phyloP scores from a whole-genome alignment of 202 grass and related monocot species.

The Panicum virgatum region DNA sequence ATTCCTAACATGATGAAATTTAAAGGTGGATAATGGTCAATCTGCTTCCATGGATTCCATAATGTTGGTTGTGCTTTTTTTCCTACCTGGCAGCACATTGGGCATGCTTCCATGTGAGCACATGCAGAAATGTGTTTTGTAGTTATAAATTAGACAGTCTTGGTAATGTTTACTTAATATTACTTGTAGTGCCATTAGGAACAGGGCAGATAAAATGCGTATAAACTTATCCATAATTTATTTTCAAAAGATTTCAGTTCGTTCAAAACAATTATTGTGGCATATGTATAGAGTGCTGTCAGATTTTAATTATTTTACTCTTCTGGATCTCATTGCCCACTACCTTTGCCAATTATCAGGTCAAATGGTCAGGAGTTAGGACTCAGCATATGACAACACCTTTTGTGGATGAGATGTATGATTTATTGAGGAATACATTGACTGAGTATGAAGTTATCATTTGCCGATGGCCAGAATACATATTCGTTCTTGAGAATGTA shows the following conservation, averaged over 20 bases:
- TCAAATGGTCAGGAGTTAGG: conserved; percentile 98
- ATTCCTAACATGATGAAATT: background rate
- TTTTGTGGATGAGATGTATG: conserved; percentile 99
- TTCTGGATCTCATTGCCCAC: conserved; percentile 1
- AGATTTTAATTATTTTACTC: conserved; percentile 17
- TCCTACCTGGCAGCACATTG: background rate
- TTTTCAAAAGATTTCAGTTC: background rate
- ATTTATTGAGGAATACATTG: conserved; percentile 74
- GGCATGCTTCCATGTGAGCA: too few species aligned
- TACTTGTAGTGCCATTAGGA: background rate
- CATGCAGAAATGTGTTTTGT: too few species aligned
- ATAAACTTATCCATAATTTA: background rate
- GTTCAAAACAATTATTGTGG: background rate
- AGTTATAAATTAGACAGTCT: too few species aligned
- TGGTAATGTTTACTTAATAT: background rate
- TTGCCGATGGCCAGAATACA: conserved; percentile 97
- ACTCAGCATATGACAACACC: conserved; percentile 96
- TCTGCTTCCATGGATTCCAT: background rate
- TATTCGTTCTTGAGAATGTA: conserved; percentile 95
- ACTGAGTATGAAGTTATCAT: conserved; percentile 97
- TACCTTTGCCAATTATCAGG: conserved; percentile 55
- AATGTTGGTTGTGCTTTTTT: background rate
- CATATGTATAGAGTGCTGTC: background rate
- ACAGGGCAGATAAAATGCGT: background rate
- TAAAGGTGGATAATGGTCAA: background rate